A percentile compares a stretch with the other conserved stretches of the same genome.
These are phyloP conservation scores for Eutypella sp. DNA, from an alignment of 2,329 filamentous ascomycete species.

Conservation along the genomic window DNA sequence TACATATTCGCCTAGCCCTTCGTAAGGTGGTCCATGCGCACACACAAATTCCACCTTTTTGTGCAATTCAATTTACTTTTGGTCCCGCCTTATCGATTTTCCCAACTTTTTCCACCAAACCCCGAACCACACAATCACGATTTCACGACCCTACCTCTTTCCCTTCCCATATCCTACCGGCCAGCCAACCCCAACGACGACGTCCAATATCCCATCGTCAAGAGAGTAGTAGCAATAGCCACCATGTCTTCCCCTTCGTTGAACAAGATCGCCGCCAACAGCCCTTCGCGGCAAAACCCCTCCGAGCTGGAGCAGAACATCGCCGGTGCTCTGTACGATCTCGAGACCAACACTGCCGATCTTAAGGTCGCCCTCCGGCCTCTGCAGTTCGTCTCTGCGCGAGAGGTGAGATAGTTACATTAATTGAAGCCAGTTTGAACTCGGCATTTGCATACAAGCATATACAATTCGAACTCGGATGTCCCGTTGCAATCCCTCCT, in stretches of 20 bases:
- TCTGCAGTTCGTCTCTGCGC: conserved; percentile 97
- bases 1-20: neutral
- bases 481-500: conserved; percentile 7
- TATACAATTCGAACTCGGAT: conserved; percentile 4
- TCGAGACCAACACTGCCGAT: conserved; percentile 98
- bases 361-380: conserved; percentile 94
- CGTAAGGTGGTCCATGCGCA: neutral
- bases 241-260: conserved; percentile 67
- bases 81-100: neutral
- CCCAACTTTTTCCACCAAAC: neutral
- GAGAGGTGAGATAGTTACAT: conserved; percentile 76
- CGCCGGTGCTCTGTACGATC: conserved; percentile 94
- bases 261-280: conserved; percentile 98
- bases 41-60: conserved; percentile 1
- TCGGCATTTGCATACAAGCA: too few species aligned
- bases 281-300: conserved; percentile 90
- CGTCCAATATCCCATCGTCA: conserved; percentile 8
- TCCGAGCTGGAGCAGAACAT: conserved; percentile 97
- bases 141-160: neutral
- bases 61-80: neutral
- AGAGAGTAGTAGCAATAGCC: conserved; percentile 39
- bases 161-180: conserved; percentile 9
- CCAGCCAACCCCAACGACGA: conserved; percentile 6
- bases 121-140: neutral
- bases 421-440: conserved; percentile 10